Evolutionary conservation across 2,329 filamentous ascomycete genomes (phyloP), one percentile per base, ranked within the genome.

Genomic region (Neofusicoccum ribis): DNA sequence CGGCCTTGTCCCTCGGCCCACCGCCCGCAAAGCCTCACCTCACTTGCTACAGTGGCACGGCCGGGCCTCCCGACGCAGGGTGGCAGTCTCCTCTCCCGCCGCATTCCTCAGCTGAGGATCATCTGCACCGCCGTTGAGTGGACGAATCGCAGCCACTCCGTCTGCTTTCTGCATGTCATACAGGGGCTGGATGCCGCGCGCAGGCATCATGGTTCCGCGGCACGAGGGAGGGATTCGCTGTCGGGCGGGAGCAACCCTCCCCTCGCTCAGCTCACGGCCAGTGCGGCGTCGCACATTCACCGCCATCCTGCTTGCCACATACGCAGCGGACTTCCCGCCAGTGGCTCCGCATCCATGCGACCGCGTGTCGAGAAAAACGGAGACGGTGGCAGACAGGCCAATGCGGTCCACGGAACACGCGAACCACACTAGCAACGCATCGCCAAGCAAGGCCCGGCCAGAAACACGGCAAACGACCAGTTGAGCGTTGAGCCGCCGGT

Each of bases 371-470:
- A 14, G 12, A 37, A 7, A 46, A 31, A 39, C 8, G 15, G 39
- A 34, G 54, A n/a, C 41, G 54, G 23, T 20, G 27, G 41, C 37
- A 17, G 20, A 14, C 37, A 43, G 37, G 14, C 37, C 52, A 58
- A 6, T 27, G 14, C 54, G 3, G 23, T 23, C 23, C 23, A 23
- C 23, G 23, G 23, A 23, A 23, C 23, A 23, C 23, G 23, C 23
- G 23, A 23, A 23, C 23, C 23, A 44, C 20, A 36, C 51, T 37
- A 17, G 31, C 20, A 44, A 14, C 14, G 31, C 56, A 15, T 14
- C 31, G 43, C 56, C 56, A 60, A 60, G 56, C 14, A 20, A 14
- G 39, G 54, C 39, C 54, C n/a, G 51, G 36, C 51, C 9, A 54
- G 20, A 15, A 47, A 46, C 37, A 36, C 41, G 39, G n/a, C 23